These are phyloP conservation scores for Setaria viridis DNA, from an alignment of 202 grass and related monocot species.

Conservation along the genomic window DNA sequence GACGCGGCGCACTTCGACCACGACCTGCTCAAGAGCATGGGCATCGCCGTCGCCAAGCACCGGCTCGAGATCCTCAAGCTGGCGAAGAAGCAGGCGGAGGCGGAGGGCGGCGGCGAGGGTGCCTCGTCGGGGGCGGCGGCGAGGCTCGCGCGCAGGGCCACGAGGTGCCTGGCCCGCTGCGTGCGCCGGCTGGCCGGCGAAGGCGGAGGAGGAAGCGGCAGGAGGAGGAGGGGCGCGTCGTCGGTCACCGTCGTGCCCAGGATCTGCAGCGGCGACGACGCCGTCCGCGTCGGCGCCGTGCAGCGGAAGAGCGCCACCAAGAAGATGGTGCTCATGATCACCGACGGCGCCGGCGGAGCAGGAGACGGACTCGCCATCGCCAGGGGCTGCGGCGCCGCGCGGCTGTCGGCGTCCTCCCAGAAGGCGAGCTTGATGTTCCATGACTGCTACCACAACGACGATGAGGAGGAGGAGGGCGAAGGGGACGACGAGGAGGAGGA, in stretches of 20 bases:
- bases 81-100: constrained; percentile 50
- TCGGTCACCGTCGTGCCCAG: constrained; percentile 49
- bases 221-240: neutral
- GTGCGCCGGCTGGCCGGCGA: constrained; percentile 31
- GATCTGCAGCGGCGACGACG: constrained; percentile 43
- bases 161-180: constrained; percentile 51
- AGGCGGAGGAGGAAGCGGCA: neutral
- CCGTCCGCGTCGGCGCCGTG: constrained; percentile 34
- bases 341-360: constrained; percentile 39
- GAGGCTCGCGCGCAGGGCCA: constrained; percentile 42
- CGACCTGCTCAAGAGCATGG: constrained; percentile 95
- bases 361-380: neutral
- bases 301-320: constrained; percentile 40
- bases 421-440: constrained; percentile 64
- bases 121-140: neutral
- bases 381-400: neutral
- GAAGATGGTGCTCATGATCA: constrained; percentile 75
- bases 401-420: constrained; percentile 38
- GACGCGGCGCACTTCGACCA: constrained; percentile 88
- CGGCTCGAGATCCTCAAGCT: constrained; percentile 88
- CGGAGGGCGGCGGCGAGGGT: too few species aligned
- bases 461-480: neutral
- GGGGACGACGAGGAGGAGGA: neutral
- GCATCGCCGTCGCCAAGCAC: constrained; percentile 88
- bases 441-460: constrained; percentile 39